Evolutionary conservation across 1,284 basidiomycete species (phyloP).

Genomic region (Microbotryum scabiosae): DNA sequence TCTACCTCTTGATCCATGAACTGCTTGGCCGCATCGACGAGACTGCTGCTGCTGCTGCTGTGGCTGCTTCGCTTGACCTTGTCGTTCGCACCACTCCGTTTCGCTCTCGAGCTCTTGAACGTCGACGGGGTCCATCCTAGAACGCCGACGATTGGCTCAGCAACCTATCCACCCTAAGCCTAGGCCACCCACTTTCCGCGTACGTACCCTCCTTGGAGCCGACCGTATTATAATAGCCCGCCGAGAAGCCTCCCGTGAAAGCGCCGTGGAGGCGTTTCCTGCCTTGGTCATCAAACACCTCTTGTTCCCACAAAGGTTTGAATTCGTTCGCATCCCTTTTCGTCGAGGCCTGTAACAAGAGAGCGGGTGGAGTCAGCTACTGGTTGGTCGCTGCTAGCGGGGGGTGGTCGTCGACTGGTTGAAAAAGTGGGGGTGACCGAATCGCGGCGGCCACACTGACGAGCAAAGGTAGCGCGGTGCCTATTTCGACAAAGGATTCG

Average conservation of each 20-base stretch:
- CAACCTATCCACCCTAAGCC: too few species aligned
- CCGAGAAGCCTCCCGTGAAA: conserved; percentile 87
- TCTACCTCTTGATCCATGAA: conserved; percentile 94
- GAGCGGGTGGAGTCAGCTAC: too few species aligned
- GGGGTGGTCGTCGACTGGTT: too few species aligned
- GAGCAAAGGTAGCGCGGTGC: conserved; percentile 64
- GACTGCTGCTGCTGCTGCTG: conserved; percentile 41
- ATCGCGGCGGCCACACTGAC: too few species aligned
- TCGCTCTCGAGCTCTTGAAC: conserved; percentile 69
- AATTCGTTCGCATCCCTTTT: conserved; percentile 81
- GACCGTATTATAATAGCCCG: conserved; percentile 93
- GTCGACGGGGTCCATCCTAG: conserved; percentile 90
- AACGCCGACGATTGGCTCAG: too few species aligned
- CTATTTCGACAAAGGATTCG: conserved; percentile 57
- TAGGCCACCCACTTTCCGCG: too few species aligned
- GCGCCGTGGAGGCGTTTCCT: conserved; percentile 81
- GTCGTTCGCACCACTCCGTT: conserved; percentile 53
- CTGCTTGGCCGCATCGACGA: conserved; percentile 54
- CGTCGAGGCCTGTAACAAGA: conserved; percentile 36
- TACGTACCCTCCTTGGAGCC: conserved; percentile 93
- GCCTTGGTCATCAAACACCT: conserved; percentile 92
- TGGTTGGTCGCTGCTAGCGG: too few species aligned
- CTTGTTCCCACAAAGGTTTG: conserved; percentile 86
- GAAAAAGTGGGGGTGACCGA: too few species aligned
- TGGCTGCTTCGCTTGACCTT: too few species aligned